Evolutionary conservation across 176 grass and related monocot species (phyloP), one percentile per base, ranked within the genome.

Genomic region (Musa acuminata): DNA sequence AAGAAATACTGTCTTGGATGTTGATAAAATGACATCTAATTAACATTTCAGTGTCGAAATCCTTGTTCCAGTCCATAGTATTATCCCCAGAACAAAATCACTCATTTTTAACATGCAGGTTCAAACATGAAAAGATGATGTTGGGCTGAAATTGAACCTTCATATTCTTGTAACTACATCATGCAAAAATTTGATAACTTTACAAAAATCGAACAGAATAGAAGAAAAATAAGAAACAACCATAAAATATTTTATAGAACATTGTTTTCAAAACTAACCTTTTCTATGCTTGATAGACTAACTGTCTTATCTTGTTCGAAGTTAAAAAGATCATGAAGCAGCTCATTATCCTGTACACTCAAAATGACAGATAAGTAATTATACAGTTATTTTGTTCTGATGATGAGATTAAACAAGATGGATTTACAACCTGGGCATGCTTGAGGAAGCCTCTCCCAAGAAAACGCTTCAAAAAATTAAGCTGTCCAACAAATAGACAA

Each of bases 361-460:
- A 49, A 70, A 83, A 75, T 29, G 24, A 26, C 63, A 25, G 11
- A 11, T 13, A 3, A 22, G 8, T 13, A 65, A 65, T 12, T 65
- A 22, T 65, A 10, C 25, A 51, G 7, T 49, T 70, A 10, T 16
- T 19, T 49, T 70, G 3, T 16, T 19, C 16, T n/a, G 9, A 53
- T 9, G 17, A 72, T 53, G 14, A 72, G 3, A 65, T 2, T 65
- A 0, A 16, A 53, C 3, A 24, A 27, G 20, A 24, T 52, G 24
- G 7, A 54, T 54, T 48, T 29, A n/a, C 13, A 50, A 94, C 95
- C 86, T 99, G 76, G 25, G 80, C 95, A 81, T 99, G 95, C 84
- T 94, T 99, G 75, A 99, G 88, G 67, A 99, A 94, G 53, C 90
- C 90, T 91, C 60, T 91, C 49, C 90, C 88, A 67, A 99, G 82